Percentiles rank a stretch among this genome's conserved stretches.
phyloP scores from a whole-genome alignment of 2,329 filamentous ascomycete species.

The Sarocladium brachiariae region DNA sequence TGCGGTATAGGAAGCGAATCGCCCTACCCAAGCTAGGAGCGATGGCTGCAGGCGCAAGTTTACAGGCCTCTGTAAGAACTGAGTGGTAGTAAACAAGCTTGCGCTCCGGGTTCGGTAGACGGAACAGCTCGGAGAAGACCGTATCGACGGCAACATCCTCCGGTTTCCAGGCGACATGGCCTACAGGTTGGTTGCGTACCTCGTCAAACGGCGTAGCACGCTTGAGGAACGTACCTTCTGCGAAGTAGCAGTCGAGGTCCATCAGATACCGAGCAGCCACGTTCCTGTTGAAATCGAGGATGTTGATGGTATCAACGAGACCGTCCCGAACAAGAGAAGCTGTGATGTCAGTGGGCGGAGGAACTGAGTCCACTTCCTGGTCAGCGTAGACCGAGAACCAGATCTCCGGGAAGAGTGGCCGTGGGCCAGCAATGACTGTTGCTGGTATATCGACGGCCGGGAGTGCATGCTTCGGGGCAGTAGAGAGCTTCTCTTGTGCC shows the following conservation, averaged over 20 bases:
- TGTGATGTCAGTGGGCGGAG: slow-evolving; percentile 66
- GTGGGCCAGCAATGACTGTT: slow-evolving; percentile 65
- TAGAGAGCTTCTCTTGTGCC: slow-evolving; percentile 50
- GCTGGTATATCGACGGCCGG: slow-evolving; percentile 71
- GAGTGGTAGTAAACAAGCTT: slow-evolving; percentile 97
- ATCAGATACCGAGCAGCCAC: slow-evolving; percentile 82
- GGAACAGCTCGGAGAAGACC: slow-evolving; percentile 90
- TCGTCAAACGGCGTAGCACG: slow-evolving; percentile 89
- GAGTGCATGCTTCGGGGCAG: slow-evolving; percentile 66
- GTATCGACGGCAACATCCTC: slow-evolving; percentile 97
- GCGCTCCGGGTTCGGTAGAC: slow-evolving; percentile 79
- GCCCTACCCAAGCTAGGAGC: slow-evolving; percentile 88
- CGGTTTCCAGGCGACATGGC: slow-evolving; percentile 83
- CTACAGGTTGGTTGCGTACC: slow-evolving; percentile 60
- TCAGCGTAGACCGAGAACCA: slow-evolving; percentile 88
- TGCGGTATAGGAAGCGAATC: slow-evolving; percentile 85
- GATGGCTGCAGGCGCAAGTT: slow-evolving; percentile 91
- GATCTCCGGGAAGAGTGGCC: slow-evolving; percentile 81
- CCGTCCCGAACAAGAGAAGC: slow-evolving; percentile 79
- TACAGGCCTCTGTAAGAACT: slow-evolving; percentile 90
- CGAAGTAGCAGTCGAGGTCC: slow-evolving; percentile 91
- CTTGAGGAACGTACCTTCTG: slow-evolving; percentile 84
- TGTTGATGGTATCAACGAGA: slow-evolving; percentile 87
- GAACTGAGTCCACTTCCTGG: slow-evolving; percentile 85
- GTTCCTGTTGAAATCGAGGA: slow-evolving; percentile 86